Conservation (phyloP, 345 rosid species). For the Noccaea bulbosa region DNA sequence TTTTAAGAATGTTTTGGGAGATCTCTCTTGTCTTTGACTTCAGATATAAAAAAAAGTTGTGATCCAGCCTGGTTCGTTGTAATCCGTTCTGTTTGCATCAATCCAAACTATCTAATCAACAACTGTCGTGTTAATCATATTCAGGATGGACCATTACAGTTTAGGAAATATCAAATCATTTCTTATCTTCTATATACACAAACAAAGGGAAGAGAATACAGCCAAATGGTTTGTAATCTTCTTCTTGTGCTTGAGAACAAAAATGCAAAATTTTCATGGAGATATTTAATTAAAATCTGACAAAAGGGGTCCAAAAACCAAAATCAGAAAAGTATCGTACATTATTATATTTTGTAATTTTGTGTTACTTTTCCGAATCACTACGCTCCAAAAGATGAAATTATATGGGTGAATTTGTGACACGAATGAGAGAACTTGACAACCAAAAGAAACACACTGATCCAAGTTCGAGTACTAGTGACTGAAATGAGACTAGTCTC, state of each 20-base stretch:
- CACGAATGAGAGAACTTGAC: slow-evolving; percentile 14
- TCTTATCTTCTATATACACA: slow-evolving; percentile 3
- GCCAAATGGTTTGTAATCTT: slow-evolving; percentile 12
- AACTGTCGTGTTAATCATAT: neutral
- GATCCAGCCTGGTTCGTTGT: neutral
- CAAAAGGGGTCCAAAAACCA: slow-evolving; percentile 16
- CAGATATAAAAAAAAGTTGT: neutral
- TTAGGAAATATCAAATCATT: slow-evolving; percentile 1
- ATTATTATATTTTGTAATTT: neutral
- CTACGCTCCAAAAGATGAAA: neutral
- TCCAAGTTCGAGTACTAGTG: too few species aligned
- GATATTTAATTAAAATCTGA: slow-evolving; percentile 16
- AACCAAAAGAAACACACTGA: neutral
- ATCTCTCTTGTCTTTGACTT: neutral
- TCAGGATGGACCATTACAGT: neutral
- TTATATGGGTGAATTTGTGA: slow-evolving; percentile 6
- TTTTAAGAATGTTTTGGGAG: neutral
- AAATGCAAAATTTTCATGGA: slow-evolving; percentile 12
- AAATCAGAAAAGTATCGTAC: neutral
- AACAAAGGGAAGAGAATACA: neutral
- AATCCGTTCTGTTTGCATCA: slow-evolving; percentile 8
- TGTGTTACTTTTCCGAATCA: slow-evolving; percentile 9
- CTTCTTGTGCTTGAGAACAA: neutral
- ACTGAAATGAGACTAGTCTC: too few species aligned
- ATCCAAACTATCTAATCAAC: slow-evolving; percentile 23